These are phyloP conservation scores for Rhynchosporium graminicola DNA, from an alignment of 2,329 filamentous ascomycete genomes.

Conservation along the genomic window DNA sequence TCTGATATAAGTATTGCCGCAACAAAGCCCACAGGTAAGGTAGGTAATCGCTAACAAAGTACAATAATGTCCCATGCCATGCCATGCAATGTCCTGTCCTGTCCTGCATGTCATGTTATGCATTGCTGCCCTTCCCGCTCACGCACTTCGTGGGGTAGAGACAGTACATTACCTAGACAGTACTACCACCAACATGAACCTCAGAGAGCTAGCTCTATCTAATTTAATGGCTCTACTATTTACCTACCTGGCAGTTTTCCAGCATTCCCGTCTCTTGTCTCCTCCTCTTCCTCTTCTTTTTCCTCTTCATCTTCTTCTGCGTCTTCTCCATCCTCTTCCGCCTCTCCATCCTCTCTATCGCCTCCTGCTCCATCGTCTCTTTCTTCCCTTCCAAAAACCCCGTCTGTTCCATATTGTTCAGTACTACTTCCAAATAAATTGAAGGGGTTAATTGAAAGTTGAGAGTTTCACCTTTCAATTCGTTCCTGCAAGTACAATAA, in stretches of 20 bases:
- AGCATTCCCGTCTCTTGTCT: background rate
- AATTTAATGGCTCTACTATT: slow-evolving; percentile 20
- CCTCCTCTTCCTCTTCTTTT: slow-evolving; percentile 12
- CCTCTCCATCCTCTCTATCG: background rate
- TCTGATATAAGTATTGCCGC: too few relatives aligned
- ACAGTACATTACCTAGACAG: too few relatives aligned
- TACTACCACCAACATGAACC: too few relatives aligned
- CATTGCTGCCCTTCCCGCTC: too few relatives aligned
- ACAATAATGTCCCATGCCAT: too few relatives aligned
- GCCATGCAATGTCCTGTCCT: too few relatives aligned
- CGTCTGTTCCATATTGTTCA: background rate
- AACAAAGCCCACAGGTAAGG: too few relatives aligned
- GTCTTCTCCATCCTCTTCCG: background rate
- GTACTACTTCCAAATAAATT: background rate
- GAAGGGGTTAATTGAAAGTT: background rate
- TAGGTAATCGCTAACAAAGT: too few relatives aligned
- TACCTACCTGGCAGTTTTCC: slow-evolving; percentile 1
- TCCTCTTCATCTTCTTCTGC: slow-evolving; percentile 2
- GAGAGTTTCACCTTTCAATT: background rate
- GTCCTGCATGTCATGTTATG: too few relatives aligned
- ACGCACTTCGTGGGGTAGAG: too few relatives aligned
- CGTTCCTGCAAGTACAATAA: slow-evolving; percentile 23
- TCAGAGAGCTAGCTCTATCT: slow-evolving; percentile 10
- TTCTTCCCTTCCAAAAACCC: background rate
- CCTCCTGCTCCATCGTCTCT: slow-evolving; percentile 1